A percentile compares a stretch with the other conserved stretches of the same genome.
phyloP scores from a whole-genome alignment of 2,329 filamentous ascomycete genomes.

The Talaromyces verruculosus region DNA sequence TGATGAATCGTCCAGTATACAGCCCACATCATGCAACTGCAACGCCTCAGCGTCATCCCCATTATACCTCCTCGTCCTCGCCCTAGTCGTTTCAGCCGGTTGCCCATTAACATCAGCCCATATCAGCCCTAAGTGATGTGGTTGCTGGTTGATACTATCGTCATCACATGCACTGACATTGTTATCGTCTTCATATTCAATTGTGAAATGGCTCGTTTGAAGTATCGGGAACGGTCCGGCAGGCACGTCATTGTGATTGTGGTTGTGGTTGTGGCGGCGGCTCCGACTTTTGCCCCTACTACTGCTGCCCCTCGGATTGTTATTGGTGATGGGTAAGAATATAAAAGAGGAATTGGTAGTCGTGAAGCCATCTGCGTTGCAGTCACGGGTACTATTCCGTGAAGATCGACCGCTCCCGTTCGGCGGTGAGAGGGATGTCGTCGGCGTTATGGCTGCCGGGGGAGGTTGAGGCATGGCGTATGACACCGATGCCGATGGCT shows the following conservation, averaged over 20 bases:
- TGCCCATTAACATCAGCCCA: constrained; percentile 3
- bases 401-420: constrained; percentile 13
- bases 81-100: neutral
- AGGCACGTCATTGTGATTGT: neutral
- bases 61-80: neutral
- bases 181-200: constrained; percentile 20
- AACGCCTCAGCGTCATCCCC: constrained; percentile 15
- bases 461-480: constrained; percentile 3
- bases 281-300: neutral
- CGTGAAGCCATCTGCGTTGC: constrained; percentile 5
- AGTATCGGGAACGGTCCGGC: constrained; percentile 15
- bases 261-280: neutral
- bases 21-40: constrained; percentile 20
- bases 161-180: neutral
- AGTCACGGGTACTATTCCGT: neutral
- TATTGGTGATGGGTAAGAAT: constrained; percentile 8
- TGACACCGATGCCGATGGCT: neutral
- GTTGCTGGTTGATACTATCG: neutral
- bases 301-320: neutral
- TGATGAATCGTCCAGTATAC: constrained; percentile 16
- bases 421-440: neutral
- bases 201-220: constrained; percentile 20
- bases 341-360: constrained; percentile 9
- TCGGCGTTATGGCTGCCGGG: neutral
- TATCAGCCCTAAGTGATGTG: neutral